Percentiles rank a stretch among this genome's conserved stretches.
Conservation (phyloP, 2,329 filamentous ascomycete species). For the Tricladium varicosporioides region DNA sequence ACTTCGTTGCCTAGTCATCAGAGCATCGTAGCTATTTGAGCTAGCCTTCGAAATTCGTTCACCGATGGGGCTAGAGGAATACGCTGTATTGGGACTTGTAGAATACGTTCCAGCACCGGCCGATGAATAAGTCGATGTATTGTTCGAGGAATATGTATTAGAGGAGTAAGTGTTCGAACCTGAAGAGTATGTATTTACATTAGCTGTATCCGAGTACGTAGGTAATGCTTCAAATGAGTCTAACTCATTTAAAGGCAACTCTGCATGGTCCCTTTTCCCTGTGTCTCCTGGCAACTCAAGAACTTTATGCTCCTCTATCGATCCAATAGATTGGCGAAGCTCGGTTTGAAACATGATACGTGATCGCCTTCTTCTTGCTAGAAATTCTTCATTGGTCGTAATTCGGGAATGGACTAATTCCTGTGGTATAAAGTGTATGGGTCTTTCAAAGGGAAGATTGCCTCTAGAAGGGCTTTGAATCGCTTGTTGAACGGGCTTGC, state of each 20-base stretch:
- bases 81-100: background rate
- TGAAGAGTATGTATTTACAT: background rate
- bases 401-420: conserved; percentile 26
- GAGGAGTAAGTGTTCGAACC: background rate
- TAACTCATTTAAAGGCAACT: no score
- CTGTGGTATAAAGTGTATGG: conserved; percentile 21
- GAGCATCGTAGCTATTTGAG: conserved; percentile 25
- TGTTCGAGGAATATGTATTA: background rate
- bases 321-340: conserved; percentile 22
- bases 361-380: conserved; percentile 27
- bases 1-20: conserved; percentile 28
- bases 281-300: background rate
- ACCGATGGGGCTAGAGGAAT: conserved; percentile 22
- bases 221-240: no score
- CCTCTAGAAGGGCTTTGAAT: background rate
- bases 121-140: background rate
- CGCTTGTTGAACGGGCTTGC: background rate
- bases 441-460: conserved; percentile 1
- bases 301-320: conserved; percentile 25
- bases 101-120: background rate
- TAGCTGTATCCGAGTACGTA: no score
- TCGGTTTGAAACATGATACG: conserved; percentile 27
- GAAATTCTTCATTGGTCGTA: conserved; percentile 29
- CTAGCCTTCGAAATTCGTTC: conserved; percentile 22
- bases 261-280: background rate